Base-by-base conservation (phyloP, 163 green algal species). In the Scenedesmus sp. region DNA sequence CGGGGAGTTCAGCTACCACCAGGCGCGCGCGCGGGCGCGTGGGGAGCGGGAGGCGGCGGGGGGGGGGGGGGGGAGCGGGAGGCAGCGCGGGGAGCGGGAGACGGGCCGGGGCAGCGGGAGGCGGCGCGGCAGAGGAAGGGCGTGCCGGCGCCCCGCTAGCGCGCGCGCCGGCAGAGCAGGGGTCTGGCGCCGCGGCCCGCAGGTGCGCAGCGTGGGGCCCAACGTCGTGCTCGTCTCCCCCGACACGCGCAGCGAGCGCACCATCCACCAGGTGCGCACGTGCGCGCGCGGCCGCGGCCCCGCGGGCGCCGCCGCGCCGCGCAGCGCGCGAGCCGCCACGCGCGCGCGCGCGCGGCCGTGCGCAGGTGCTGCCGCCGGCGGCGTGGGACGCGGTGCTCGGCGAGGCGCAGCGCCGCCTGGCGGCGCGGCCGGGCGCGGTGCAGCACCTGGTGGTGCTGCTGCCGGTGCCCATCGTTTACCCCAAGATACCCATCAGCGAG, bases 401-500 rank as follows among this genome's bases (percentile, higher is more conserved):
- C 10, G 26, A 81, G 50, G 64, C 77, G 17, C 17, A 39, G 14
- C 24, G 62, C 24, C 60, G 74, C 34, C 31, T 75, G 34, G 57
- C 64, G 20, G 45, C 54, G 1, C 20, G 66, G 22, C 91, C 87
- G 0, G 33, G 54, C 11, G 63, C 44, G 2, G 69, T 90, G 9
- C 70, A 82, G 42, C 92, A 96, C 67, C 50, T 95, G 13, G 69
- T 92, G 0, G 71, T 94, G 36, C 53, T 92, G 24, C 87, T 84
- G 3, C 89, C 91, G 15, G 77, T 96, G 14, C 92, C 92, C 0
- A 60, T 96, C 13, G 81, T 93, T 15, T 96, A 93, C 42, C 89
- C 92, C 24, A 87, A 89, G 73, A 80, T 90, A 22, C 72, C 72
- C 15, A 47, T 80, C 17, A 31, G 10, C 13, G 72, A 80, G 34